Evolutionary conservation across 768 basidiomycete species (phyloP).

Genomic region (Mycena chlorophos): DNA sequence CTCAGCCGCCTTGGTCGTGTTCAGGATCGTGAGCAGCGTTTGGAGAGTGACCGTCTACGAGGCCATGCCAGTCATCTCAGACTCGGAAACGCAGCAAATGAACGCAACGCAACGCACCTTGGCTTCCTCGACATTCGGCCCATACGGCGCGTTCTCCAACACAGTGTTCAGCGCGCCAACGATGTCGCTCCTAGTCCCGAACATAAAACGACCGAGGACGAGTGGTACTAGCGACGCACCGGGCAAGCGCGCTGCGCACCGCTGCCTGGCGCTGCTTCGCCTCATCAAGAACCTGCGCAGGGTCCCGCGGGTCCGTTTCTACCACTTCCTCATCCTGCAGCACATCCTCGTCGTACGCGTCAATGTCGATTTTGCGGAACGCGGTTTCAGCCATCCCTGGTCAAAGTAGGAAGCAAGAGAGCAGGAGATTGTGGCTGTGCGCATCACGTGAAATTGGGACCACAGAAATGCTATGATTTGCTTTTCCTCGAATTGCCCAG

Average conservation of each 20-base stretch:
- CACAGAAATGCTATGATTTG: background rate
- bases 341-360: conserved; percentile 89
- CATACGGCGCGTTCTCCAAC: conserved; percentile 85
- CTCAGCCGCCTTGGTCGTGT: conserved; percentile 90
- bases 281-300: conserved; percentile 70
- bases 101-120: conserved; percentile 55
- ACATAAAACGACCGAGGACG: background rate
- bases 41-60: conserved; percentile 74
- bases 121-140: conserved; percentile 82
- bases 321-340: conserved; percentile 84
- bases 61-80: too few relatives aligned
- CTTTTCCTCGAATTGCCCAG: background rate
- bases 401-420: background rate
- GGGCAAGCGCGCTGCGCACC: conserved; percentile 73
- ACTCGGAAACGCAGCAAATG: conserved; percentile 1
- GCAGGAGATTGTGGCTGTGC: too few relatives aligned
- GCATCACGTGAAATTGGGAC: background rate
- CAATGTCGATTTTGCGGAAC: conserved; percentile 94
- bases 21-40: conserved; percentile 83
- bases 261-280: conserved; percentile 71
- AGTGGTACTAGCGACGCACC: conserved; percentile 46
- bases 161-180: conserved; percentile 68
- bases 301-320: conserved; percentile 79
- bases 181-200: conserved; percentile 64
- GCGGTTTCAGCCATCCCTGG: conserved; percentile 45